These are phyloP conservation scores for Tolypocladium nubicola DNA, from an alignment of 2,329 filamentous ascomycete genomes.

Conservation along the genomic window DNA sequence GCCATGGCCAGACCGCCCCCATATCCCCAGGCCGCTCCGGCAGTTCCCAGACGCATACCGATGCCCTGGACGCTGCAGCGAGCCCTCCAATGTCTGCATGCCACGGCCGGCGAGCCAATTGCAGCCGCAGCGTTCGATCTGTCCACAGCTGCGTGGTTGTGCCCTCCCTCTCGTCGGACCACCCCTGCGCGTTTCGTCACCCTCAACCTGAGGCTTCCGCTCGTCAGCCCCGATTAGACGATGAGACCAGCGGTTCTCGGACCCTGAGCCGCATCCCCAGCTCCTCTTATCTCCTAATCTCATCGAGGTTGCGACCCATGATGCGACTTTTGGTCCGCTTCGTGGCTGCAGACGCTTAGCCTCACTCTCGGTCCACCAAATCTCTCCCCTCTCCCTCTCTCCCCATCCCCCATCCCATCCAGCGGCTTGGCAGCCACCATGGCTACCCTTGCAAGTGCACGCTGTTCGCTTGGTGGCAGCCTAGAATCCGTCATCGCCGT, in stretches of 20 bases:
- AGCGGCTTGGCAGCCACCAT: background rate
- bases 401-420: background rate
- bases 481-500: background rate
- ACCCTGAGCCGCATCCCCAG: background rate
- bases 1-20: background rate
- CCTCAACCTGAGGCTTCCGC: background rate
- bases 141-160: background rate
- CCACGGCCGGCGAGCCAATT: background rate
- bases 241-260: background rate
- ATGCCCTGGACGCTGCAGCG: background rate
- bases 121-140: background rate
- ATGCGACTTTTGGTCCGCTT: background rate
- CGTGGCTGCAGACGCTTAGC: slow-evolving; percentile 1
- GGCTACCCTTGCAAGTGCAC: background rate
- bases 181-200: background rate
- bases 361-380: background rate
- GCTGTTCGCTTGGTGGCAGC: background rate
- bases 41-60: background rate
- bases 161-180: background rate
- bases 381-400: background rate
- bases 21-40: background rate
- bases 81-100: background rate
- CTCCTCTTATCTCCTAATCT: background rate
- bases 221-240: background rate
- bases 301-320: background rate